Evolutionary conservation across 2,329 filamentous ascomycete genomes (phyloP).

Genomic region (Cadophora malorum): DNA sequence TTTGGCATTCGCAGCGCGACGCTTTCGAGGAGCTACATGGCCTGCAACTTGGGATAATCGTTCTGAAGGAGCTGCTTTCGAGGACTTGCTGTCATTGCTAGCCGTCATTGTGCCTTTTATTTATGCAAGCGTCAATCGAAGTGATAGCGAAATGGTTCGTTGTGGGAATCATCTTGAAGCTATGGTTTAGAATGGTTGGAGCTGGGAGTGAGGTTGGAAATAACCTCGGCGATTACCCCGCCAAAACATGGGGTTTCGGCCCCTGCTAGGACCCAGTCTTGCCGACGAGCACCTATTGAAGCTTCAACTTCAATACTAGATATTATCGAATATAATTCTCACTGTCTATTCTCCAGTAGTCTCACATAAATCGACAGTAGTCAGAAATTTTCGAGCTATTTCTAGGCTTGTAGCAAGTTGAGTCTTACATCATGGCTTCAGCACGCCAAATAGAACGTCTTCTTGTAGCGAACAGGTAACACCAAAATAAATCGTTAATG

Average conservation of each 20-base stretch:
- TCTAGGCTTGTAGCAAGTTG: no score
- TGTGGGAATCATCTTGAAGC: neutral
- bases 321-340: neutral
- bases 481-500: neutral
- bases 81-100: slow-evolving; percentile 18
- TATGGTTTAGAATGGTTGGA: neutral
- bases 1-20: slow-evolving; percentile 41
- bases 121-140: neutral
- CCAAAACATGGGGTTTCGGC: slow-evolving; percentile 19
- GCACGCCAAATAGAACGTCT: slow-evolving; percentile 53
- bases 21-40: slow-evolving; percentile 42
- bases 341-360: neutral
- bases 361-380: neutral
- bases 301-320: neutral
- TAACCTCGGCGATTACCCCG: slow-evolving; percentile 25
- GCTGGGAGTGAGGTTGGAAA: slow-evolving; percentile 4
- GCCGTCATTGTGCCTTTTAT: slow-evolving; percentile 26
- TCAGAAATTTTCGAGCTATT: neutral
- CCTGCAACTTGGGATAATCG: slow-evolving; percentile 43
- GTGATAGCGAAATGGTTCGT: neutral
- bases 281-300: neutral
- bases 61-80: slow-evolving; percentile 45
- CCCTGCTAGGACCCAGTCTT: neutral
- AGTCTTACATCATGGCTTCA: slow-evolving; percentile 12
- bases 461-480: slow-evolving; percentile 59